A percentile compares a stretch with the other conserved stretches of the same genome.
Conservation (phyloP, 257 asterid genomes). For the Jasminum sambac region DNA sequence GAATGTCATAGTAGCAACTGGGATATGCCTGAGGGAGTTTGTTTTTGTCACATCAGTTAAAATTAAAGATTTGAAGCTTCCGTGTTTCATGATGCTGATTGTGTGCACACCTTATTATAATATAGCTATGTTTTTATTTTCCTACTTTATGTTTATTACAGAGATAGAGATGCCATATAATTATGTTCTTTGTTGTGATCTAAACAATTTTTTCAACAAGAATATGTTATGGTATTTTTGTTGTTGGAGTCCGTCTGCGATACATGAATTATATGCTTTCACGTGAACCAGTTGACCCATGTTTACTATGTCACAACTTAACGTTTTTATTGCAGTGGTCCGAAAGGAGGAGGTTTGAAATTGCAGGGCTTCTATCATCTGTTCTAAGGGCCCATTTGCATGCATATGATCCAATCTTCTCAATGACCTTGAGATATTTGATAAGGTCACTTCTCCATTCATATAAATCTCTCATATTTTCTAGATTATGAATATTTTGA, state of each 20-base stretch:
- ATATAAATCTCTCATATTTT: neutral
- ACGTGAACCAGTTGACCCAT: constrained; percentile 8
- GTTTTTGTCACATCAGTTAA: neutral
- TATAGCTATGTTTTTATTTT: neutral
- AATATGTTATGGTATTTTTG: constrained; percentile 7
- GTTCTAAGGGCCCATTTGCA: constrained; percentile 77
- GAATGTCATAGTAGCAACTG: neutral
- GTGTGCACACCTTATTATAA: neutral
- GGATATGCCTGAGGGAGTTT: neutral
- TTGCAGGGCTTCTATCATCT: constrained; percentile 85
- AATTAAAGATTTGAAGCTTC: neutral
- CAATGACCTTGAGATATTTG: constrained; percentile 90
- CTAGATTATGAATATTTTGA: neutral
- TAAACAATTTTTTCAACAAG: neutral
- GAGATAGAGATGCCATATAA: neutral
- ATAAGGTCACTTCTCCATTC: constrained; percentile 55
- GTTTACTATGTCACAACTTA: constrained; percentile 1
- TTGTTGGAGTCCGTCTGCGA: neutral
- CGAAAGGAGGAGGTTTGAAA: constrained; percentile 82
- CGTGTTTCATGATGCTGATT: neutral
- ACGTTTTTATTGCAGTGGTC: constrained; percentile 72
- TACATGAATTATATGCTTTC: neutral
- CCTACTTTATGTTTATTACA: neutral
- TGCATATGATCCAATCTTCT: constrained; percentile 85
- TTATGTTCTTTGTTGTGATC: neutral